Conservation (phyloP, 805 yeast genomes). For the Spathaspora hagerdaliae region DNA sequence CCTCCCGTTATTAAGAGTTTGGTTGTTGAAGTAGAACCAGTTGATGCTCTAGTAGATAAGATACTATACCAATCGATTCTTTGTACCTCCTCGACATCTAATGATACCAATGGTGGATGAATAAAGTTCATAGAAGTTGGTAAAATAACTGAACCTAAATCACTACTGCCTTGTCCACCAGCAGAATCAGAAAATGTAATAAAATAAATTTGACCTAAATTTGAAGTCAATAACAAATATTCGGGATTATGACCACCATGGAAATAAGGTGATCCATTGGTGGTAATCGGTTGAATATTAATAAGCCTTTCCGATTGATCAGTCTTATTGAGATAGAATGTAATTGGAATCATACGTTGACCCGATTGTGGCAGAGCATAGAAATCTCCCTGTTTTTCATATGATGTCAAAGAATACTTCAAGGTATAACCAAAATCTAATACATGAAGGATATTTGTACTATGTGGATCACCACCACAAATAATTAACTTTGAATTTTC, state of each 20-base stretch:
- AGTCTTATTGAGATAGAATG: slow-evolving; percentile 16
- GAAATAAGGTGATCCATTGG: slow-evolving; percentile 63
- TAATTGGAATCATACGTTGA: slow-evolving; percentile 23
- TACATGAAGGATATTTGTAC: slow-evolving; percentile 34
- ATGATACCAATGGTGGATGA: slow-evolving; percentile 63
- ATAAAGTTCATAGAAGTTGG: slow-evolving; percentile 82
- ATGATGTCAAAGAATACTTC: slow-evolving; percentile 74
- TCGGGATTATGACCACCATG: slow-evolving; percentile 77
- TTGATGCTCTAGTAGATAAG: slow-evolving; percentile 36
- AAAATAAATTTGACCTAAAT: slow-evolving; percentile 63
- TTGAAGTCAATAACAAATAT: slow-evolving; percentile 53
- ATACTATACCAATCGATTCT: slow-evolving; percentile 77
- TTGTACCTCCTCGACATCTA: slow-evolving; percentile 50
- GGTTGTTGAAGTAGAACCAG: slow-evolving; percentile 37
- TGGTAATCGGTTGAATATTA: slow-evolving; percentile 27
- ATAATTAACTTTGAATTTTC: slow-evolving; percentile 73
- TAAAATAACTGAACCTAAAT: slow-evolving; percentile 38
- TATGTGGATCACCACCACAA: slow-evolving; percentile 57
- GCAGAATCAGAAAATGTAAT: slow-evolving; percentile 45
- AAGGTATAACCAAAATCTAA: slow-evolving; percentile 81
- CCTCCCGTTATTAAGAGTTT: slow-evolving; percentile 73
- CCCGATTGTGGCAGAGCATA: slow-evolving; percentile 59
- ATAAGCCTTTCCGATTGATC: slow-evolving; percentile 22
- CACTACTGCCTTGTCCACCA: slow-evolving; percentile 14
- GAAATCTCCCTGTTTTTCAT: slow-evolving; percentile 75